Conservation (phyloP, 257 asterid genomes). For the Ophiorrhiza pumila region DNA sequence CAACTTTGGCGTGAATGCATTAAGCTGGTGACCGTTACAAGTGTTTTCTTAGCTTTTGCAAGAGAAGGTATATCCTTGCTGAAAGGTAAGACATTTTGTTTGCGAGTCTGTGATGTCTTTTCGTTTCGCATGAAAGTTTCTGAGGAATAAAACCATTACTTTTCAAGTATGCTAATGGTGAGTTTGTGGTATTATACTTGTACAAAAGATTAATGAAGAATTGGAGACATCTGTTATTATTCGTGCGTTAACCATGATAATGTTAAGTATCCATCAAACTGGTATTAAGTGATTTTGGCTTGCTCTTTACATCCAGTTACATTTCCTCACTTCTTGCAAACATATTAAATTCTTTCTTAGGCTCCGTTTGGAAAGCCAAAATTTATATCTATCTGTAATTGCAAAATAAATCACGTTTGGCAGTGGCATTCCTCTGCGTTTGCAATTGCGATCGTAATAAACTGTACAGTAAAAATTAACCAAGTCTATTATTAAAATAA, state of each 20-base stretch:
- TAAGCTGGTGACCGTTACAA: neutral
- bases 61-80: neutral
- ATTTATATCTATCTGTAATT: too few relatives aligned
- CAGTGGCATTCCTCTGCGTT: too few relatives aligned
- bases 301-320: neutral
- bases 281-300: too few relatives aligned
- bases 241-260: neutral
- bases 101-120: neutral
- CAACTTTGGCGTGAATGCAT: too few relatives aligned
- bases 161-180: neutral
- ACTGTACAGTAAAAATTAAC: too few relatives aligned
- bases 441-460: too few relatives aligned
- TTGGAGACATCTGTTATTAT: neutral
- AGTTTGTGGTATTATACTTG: neutral
- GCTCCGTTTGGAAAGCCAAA: too few relatives aligned
- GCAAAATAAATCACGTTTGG: too few relatives aligned
- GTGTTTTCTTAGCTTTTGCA: neutral
- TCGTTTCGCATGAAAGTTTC: neutral
- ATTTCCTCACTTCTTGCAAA: neutral
- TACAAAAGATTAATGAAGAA: neutral
- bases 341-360: too few relatives aligned
- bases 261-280: neutral
- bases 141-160: too few relatives aligned
- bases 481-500: too few relatives aligned
- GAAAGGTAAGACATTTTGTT: neutral